A percentile compares a stretch with the other conserved stretches of the same genome.
phyloP scores from a whole-genome alignment of 768 basidiomycete genomes.

The Pisolithus microcarpus region DNA sequence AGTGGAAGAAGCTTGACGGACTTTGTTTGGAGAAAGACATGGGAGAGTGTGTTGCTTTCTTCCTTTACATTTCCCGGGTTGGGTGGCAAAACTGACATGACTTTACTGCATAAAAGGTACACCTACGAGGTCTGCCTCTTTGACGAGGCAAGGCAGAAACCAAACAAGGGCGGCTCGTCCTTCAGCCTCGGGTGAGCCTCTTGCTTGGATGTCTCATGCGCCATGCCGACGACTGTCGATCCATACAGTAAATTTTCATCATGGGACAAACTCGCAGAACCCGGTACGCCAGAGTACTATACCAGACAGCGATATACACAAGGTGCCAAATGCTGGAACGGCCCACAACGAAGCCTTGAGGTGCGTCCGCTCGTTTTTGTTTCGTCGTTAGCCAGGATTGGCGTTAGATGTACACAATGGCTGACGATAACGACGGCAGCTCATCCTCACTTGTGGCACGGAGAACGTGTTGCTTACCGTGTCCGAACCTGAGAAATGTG shows the following conservation, averaged over 20 bases:
- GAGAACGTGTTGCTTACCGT: conserved; percentile 76
- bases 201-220: neutral
- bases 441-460: conserved; percentile 77
- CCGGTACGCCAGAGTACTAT: conserved; percentile 71
- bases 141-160: conserved; percentile 79
- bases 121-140: conserved; percentile 94
- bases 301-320: conserved; percentile 72
- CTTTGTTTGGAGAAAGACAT: conserved; percentile 72
- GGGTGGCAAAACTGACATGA: conserved; percentile 5
- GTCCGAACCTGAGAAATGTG: conserved; percentile 92
- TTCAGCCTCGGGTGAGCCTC: conserved; percentile 75
- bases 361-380: conserved; percentile 33
- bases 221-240: neutral
- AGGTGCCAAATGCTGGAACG: conserved; percentile 94
- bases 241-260: conserved; percentile 58
- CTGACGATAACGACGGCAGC: conserved; percentile 32
- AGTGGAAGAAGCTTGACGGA: conserved; percentile 93
- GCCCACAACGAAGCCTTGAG: conserved; percentile 79
- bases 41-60: conserved; percentile 72
- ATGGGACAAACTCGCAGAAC: conserved; percentile 61
- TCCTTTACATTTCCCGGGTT: neutral
- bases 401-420: neutral
- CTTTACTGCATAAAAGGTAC: conserved; percentile 48
- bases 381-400: neutral
- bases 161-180: conserved; percentile 66